Conservation (phyloP, 139 green algal species). For the Tetraselmis striata region DNA sequence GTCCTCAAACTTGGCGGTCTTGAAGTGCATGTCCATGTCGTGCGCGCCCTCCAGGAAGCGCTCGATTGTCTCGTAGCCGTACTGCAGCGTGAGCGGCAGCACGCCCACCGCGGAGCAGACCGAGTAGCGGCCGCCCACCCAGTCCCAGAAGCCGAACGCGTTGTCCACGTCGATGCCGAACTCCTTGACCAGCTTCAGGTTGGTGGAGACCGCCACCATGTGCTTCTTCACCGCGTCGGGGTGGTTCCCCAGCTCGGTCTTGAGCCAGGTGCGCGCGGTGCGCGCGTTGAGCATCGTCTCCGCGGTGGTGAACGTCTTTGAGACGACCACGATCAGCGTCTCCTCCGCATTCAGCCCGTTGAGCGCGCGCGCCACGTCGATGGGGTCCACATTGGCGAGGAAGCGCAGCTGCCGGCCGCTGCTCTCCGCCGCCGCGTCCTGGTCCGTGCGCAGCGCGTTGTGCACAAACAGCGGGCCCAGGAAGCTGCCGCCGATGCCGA, state of each 20-base stretch:
- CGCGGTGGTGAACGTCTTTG: slow-evolving; percentile 99
- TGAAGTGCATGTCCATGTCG: slow-evolving; percentile 90
- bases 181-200: slow-evolving; percentile 94
- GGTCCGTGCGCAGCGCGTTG: slow-evolving; percentile 79
- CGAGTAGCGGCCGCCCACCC: slow-evolving; percentile 91
- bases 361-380: slow-evolving; percentile 76
- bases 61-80: slow-evolving; percentile 85
- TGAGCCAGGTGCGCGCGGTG: slow-evolving; percentile 57
- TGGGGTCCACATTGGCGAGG: slow-evolving; percentile 98
- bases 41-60: slow-evolving; percentile 76
- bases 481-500: slow-evolving; percentile 96
- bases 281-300: slow-evolving; percentile 99
- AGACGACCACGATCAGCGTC: slow-evolving; percentile 94
- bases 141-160: slow-evolving; percentile 98
- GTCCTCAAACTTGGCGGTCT: slow-evolving; percentile 67
- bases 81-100: slow-evolving; percentile 91
- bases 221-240: slow-evolving; percentile 83
- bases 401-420: slow-evolving; percentile 80
- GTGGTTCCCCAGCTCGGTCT: background rate
- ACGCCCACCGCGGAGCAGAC: slow-evolving; percentile 94
- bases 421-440: slow-evolving; percentile 15
- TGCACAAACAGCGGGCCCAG: slow-evolving; percentile 97
- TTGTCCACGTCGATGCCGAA: slow-evolving; percentile 98
- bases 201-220: slow-evolving; percentile 99
- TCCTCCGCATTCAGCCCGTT: slow-evolving; percentile 62